Base-by-base conservation (phyloP, 2,329 filamentous ascomycete species). In the Stagonosporopsis tanaceti region DNA sequence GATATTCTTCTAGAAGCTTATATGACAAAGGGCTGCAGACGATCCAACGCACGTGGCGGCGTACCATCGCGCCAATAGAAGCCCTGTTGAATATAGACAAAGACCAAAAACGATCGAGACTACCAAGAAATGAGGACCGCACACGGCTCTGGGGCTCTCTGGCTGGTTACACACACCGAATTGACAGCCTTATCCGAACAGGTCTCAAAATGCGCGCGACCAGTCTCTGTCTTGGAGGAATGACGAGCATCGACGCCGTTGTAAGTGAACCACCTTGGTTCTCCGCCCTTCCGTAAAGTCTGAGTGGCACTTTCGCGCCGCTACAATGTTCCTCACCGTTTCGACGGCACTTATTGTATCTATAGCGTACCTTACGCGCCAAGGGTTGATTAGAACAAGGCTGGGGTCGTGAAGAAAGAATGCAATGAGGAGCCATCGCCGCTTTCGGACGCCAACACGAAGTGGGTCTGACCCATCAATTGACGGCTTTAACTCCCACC, bases 11-110 rank as follows among this genome's bases (percentile, higher is more conserved):
- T 66, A 64, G 69, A 72, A 72, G 54, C 51, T 39, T 63, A 50
- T 57, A 50, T 53, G 68, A 74, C 69, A 75, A 75, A 74, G 72
- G 65, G 63, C 53, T 34, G 6, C 6, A 25, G 15, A 48, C 42
- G 22, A 30, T 38, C 60, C 14, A 42, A 46, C 24, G 60, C 69
- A 72, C 64, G 67, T 75, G 69, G 46, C 47, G 30, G 32, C 20
- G 20, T 25, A 41, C 53, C 55, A 54, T 50, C 61, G 65, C 55
- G 63, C 58, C 61, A 55, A 55, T 51, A 51, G 37, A 39, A 25
- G n/a, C 37, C 30, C 22, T 46, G 58, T 56, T 38, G 47, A 54
- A 47, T 46, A 50, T 47, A 46, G 56, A 74, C 69, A 73, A 74
- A 74, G 70, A 55, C 46, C 45, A 14, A 48, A 52, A 59, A 48